A percentile compares a stretch with the other conserved stretches of the same genome.
These are phyloP conservation scores for Talaromyces sp. DNA, from an alignment of 2,329 filamentous ascomycete genomes.

Conservation along the genomic window DNA sequence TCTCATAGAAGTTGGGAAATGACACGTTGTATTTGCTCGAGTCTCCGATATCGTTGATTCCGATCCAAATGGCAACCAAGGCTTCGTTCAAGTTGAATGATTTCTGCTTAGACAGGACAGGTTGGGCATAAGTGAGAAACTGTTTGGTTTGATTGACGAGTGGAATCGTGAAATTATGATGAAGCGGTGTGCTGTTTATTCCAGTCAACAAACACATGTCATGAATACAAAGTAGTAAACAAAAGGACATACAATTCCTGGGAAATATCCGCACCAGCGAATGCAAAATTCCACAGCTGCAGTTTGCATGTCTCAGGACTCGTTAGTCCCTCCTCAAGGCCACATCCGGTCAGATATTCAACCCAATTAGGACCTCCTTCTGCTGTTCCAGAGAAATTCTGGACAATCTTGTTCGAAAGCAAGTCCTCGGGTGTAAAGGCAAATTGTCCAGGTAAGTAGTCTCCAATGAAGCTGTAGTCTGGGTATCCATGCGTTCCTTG, in stretches of 20 bases:
- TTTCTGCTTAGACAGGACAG: slow-evolving; percentile 31
- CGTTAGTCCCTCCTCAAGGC: slow-evolving; percentile 40
- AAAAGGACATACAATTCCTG: slow-evolving; percentile 29
- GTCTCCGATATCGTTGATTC: slow-evolving; percentile 55
- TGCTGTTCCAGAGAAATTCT: slow-evolving; percentile 49
- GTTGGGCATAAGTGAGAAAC: slow-evolving; percentile 44
- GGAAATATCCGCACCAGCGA: slow-evolving; percentile 50
- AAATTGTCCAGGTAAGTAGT: slow-evolving; percentile 38
- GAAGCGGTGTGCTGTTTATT: slow-evolving; percentile 40
- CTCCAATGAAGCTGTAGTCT: slow-evolving; percentile 54
- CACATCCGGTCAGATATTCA: slow-evolving; percentile 51
- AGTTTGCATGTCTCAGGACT: slow-evolving; percentile 41
- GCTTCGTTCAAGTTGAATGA: slow-evolving; percentile 26
- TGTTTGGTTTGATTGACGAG: slow-evolving; percentile 50
- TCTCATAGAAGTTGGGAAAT: slow-evolving; percentile 44
- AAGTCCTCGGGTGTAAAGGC: slow-evolving; percentile 42
- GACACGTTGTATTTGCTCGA: slow-evolving; percentile 36
- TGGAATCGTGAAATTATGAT: slow-evolving; percentile 49
- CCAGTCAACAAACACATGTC: neutral
- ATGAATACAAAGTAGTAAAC: neutral
- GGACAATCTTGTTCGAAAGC: slow-evolving; percentile 47
- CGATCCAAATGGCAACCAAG: slow-evolving; percentile 52
- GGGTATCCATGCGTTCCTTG: slow-evolving; percentile 50
- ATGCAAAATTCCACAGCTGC: slow-evolving; percentile 56
- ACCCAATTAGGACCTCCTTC: slow-evolving; percentile 54